Conservation (phyloP, 2,329 filamentous ascomycete genomes). For the Fusarium chaquense region DNA sequence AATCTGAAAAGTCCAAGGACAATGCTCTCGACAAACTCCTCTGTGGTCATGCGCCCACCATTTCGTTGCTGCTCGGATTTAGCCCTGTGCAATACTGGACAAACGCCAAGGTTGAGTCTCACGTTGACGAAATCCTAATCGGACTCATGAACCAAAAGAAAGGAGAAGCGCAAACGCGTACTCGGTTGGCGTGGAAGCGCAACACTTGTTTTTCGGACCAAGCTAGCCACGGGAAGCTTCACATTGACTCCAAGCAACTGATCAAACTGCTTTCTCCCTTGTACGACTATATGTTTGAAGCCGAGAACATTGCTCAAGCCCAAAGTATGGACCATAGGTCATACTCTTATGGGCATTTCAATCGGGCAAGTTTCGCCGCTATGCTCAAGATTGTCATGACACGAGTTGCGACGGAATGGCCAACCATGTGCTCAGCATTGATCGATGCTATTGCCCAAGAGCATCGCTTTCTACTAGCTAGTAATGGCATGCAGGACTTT, state of each 20-base stretch:
- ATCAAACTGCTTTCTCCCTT: conserved; percentile 55
- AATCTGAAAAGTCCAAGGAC: conserved; percentile 43
- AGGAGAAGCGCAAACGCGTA: conserved; percentile 45
- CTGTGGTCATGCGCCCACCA: conserved; percentile 59
- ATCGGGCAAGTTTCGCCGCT: conserved; percentile 56
- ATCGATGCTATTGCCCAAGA: conserved; percentile 51
- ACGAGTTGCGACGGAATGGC: conserved; percentile 53
- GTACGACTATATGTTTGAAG: conserved; percentile 60
- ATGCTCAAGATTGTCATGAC: conserved; percentile 55
- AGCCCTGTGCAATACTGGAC: conserved; percentile 63
- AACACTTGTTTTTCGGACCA: conserved; percentile 50
- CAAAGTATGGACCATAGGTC: conserved; percentile 18
- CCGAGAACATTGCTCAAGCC: conserved; percentile 51
- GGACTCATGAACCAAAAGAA: conserved; percentile 28
- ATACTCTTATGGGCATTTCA: conserved; percentile 49
- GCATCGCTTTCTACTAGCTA: conserved; percentile 46
- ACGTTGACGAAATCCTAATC: conserved; percentile 55
- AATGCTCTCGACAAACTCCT: conserved; percentile 57
- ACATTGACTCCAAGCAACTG: conserved; percentile 55
- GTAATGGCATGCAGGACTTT: conserved; percentile 54
- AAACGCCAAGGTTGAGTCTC: conserved; percentile 58
- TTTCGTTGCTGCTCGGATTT: conserved; percentile 65
- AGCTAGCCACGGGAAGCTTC: conserved; percentile 41
- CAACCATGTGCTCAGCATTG: conserved; percentile 47
- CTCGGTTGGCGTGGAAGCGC: conserved; percentile 54